Evolutionary conservation across 257 asterid genomes (phyloP).

Genomic region (Mentha longifolia): DNA sequence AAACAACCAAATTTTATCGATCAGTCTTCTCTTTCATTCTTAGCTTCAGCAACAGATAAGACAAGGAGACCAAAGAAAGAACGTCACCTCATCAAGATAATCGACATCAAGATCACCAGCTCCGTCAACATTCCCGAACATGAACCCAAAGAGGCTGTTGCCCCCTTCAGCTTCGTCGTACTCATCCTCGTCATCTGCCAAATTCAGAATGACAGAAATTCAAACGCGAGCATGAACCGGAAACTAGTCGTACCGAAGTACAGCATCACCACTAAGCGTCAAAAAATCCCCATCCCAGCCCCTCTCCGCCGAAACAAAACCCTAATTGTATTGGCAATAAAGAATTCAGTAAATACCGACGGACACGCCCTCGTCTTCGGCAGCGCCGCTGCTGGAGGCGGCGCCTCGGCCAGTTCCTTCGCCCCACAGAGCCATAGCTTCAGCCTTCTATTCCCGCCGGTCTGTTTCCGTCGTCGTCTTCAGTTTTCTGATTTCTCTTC

Average conservation of each 20-base stretch:
- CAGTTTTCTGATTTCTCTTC: constrained; percentile 19
- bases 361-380: constrained; percentile 41
- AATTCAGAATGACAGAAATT: constrained; percentile 32
- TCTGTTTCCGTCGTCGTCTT: constrained; percentile 18
- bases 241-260: constrained; percentile 14
- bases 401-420: constrained; percentile 38
- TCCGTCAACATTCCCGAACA: constrained; percentile 95
- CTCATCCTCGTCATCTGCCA: constrained; percentile 94
- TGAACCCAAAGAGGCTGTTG: constrained; percentile 86
- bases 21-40: neutral
- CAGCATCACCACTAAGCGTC: constrained; percentile 8
- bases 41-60: constrained; percentile 15
- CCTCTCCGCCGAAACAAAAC: constrained; percentile 23
- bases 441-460: neutral
- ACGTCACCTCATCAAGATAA: constrained; percentile 93
- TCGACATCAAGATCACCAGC: constrained; percentile 99
- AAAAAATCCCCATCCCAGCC: constrained; percentile 5
- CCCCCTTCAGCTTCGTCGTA: constrained; percentile 85
- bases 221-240: constrained; percentile 26
- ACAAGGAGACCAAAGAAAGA: constrained; percentile 7
- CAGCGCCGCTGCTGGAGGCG: constrained; percentile 27
- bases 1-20: neutral
- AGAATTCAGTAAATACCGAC: constrained; percentile 44
- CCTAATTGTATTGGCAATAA: constrained; percentile 36
- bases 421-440: constrained; percentile 40